Base-by-base conservation (phyloP, 768 basidiomycete species). In the Xerocomellus amylosporus region DNA sequence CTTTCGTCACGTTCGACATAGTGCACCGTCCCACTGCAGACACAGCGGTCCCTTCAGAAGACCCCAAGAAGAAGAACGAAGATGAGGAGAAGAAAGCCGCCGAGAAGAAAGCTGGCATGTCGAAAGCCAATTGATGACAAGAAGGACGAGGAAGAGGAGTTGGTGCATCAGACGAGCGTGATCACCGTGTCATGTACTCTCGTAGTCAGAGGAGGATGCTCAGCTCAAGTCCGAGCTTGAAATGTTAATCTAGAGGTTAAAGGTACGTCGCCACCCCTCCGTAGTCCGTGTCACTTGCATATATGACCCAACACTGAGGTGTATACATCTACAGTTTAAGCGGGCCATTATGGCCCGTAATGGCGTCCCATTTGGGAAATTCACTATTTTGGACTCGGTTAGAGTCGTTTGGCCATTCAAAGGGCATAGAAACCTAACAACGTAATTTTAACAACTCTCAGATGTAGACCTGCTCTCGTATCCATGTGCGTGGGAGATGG, bases 151-250 rank as follows among this genome's bases (percentile, higher is more conserved):
- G 85, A 73, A 36, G 79, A 83, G 59, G 85, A 95, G 61, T 69
- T 97, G 71, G 93, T 95, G 65, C 66, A 89, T 80, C 53, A 30
- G 46, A 48, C 53, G 28, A 57, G 17, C 58, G 49, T 42, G 62
- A 60, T 55, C 40, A 34, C 36, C 55, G 44, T 52, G 24, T 24
- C 31, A 4, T 36, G 42, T 43, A 51, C 53, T 61, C 42, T 8
- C 8, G 3, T 53, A 95, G 94, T 93, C 90, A 26, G 97, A 99
- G 68, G 97, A 98, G 74, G 97, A 99, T 72, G 77, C 85, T 31
- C 90, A 94, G 66, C 83, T 99, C 55, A 91, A 90, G 74, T 87
- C 84, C 54, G 95, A 99, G 73, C 79, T 99, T 20, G 97, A 98
- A 70, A 93, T 99, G 94, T 82, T 98, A 24, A 85, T 96, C 28